These are phyloP conservation scores for Plasmodium coatneyi DNA, from an alignment of 169 alveolate species.

Conservation along the genomic window DNA sequence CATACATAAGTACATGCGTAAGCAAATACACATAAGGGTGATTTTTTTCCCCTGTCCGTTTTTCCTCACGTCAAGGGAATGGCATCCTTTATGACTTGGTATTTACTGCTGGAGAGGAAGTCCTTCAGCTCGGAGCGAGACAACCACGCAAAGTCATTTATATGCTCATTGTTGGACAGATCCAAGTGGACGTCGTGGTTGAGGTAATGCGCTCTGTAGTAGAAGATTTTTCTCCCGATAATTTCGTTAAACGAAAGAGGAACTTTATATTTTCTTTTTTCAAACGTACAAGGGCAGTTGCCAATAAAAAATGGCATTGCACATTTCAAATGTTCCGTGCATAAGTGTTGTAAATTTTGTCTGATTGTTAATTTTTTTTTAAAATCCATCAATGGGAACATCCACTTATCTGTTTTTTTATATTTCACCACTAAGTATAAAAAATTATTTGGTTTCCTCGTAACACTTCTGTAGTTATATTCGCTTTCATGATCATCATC, in stretches of 20 bases:
- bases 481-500: slow-evolving; percentile 21
- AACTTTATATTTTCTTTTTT: slow-evolving; percentile 66
- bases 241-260: slow-evolving; percentile 60
- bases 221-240: slow-evolving; percentile 80
- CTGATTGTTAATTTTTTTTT: slow-evolving; percentile 78
- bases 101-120: slow-evolving; percentile 29
- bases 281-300: slow-evolving; percentile 79
- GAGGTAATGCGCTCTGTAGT: slow-evolving; percentile 82
- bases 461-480: slow-evolving; percentile 75
- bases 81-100: slow-evolving; percentile 50
- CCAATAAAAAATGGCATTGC: slow-evolving; percentile 81
- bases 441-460: slow-evolving; percentile 77
- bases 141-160: slow-evolving; percentile 84
- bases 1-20: not conserved
- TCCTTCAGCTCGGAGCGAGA: slow-evolving; percentile 77
- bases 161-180: slow-evolving; percentile 25
- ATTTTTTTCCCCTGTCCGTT: not conserved
- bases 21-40: not conserved
- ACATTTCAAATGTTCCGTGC: slow-evolving; percentile 79
- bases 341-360: slow-evolving; percentile 78
- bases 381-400: slow-evolving; percentile 81
- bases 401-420: slow-evolving; percentile 77
- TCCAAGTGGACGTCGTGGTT: slow-evolving; percentile 65
- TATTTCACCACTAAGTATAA: slow-evolving; percentile 80
- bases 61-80: slow-evolving; percentile 41